Base-by-base conservation (phyloP, 2,329 filamentous ascomycete species). In the Trichoderma sp. region DNA sequence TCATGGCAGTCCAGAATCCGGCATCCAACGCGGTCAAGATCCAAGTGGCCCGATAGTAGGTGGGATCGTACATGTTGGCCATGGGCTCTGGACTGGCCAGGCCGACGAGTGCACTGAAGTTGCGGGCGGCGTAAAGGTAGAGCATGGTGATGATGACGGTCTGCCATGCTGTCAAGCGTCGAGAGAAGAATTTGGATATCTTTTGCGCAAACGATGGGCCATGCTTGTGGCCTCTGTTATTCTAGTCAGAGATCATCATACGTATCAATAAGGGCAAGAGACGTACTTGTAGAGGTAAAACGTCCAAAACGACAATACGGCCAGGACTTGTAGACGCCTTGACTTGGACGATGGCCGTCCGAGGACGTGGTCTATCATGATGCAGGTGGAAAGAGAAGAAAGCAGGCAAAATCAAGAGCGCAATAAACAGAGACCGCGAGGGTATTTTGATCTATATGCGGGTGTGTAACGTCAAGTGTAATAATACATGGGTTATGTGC, bases 1-100 rank as follows among this genome's bases (percentile, higher is more conserved):
- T 92, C 96, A 99, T 99, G 39, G 96, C 96, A 0, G 94, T 97
- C 96, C 96, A 99, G 81, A 98, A 99, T 1, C 96, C 96, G 6
- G 96, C 96, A 77, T 99, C 96, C 73, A 99, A 83, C 0, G 94
- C 96, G 0, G 96, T 99, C 68, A 96, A 91, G 17, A 98, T 89
- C 96, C 96, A 99, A 79, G 96, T 99, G 70, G 96, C 96, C 63
- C 96, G 91, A 81, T 97, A 99, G 83, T 97, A 99, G 32, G 93
- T 91, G 66, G 93, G 87, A 69, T 93, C 94, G 83, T 99, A 99
- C 80, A 98, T 91, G 78, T 97, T 97, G 34, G 95, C 92, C 78
- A 99, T 87, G 23, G 96, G 96, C 77, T 99, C 96, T 4, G 96
- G 95, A 75, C 92, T 95, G 76, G 97, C 94, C 66, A 99, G 88